phyloP scores from a whole-genome alignment of 2,329 filamentous ascomycete species.

The Magnaporthiopsis poae region DNA sequence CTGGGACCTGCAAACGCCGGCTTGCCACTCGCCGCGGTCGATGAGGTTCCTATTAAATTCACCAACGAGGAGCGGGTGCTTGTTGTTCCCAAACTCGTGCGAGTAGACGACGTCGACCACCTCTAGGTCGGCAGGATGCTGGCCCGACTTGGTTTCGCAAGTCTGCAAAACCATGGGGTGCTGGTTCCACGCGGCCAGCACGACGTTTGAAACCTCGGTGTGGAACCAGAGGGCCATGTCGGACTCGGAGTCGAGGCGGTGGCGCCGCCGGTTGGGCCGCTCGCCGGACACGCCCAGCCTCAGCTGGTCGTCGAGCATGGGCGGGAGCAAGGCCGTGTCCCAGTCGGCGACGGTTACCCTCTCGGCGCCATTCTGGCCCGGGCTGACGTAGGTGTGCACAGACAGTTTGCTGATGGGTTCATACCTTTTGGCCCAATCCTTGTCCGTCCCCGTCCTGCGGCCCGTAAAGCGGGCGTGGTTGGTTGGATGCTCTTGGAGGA shows the following conservation, averaged over 20 bases:
- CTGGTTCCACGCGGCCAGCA: slow-evolving; percentile 2
- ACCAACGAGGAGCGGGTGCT: slow-evolving; percentile 3
- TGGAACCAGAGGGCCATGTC: slow-evolving; percentile 8
- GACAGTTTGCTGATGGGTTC: too few species aligned
- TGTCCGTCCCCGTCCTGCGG: too few species aligned
- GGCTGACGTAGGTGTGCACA: too few species aligned
- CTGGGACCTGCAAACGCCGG: too few species aligned
- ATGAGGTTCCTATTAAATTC: slow-evolving; percentile 8
- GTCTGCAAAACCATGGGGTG: slow-evolving; percentile 1
- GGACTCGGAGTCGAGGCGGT: slow-evolving; percentile 6
- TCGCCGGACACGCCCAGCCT: slow-evolving; percentile 1
- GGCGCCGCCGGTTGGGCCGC: neutral
- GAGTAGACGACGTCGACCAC: too few species aligned
- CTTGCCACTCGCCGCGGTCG: neutral
- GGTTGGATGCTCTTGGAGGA: too few species aligned
- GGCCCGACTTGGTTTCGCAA: neutral
- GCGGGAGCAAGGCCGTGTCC: slow-evolving; percentile 2
- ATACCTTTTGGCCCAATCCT: too few species aligned
- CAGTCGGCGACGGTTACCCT: too few species aligned
- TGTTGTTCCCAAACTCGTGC: neutral
- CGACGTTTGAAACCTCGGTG: slow-evolving; percentile 9
- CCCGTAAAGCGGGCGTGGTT: too few species aligned
- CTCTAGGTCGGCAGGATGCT: too few species aligned
- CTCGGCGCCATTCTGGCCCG: too few species aligned
- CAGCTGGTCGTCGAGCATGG: slow-evolving; percentile 6